Percentiles rank a stretch among this genome's conserved stretches.
phyloP scores from a whole-genome alignment of 2,329 filamentous ascomycete species.

The Pochonia chlamydosporia region DNA sequence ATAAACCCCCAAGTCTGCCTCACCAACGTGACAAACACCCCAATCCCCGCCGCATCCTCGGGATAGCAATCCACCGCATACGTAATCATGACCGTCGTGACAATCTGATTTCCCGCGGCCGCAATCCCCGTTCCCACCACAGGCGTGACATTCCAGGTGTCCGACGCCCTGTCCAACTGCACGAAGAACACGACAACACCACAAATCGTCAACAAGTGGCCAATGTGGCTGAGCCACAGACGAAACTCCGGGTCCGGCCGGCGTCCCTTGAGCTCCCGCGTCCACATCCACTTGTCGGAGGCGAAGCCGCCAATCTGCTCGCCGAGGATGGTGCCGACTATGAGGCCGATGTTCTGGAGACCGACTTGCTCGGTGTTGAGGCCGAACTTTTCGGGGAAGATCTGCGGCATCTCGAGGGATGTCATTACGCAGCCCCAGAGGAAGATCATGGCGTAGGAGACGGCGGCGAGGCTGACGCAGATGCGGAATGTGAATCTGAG shows the following conservation, averaged over 20 bases:
- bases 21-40: slow-evolving; percentile 53
- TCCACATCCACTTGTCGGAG: slow-evolving; percentile 48
- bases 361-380: slow-evolving; percentile 53
- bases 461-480: slow-evolving; percentile 29
- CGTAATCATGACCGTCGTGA: slow-evolving; percentile 54
- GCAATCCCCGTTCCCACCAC: slow-evolving; percentile 46
- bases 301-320: slow-evolving; percentile 51
- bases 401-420: slow-evolving; percentile 54
- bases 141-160: slow-evolving; percentile 50
- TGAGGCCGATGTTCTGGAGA: slow-evolving; percentile 50
- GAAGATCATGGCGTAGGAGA: slow-evolving; percentile 52
- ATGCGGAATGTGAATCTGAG: slow-evolving; percentile 2
- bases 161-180: slow-evolving; percentile 36
- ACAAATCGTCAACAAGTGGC: slow-evolving; percentile 41
- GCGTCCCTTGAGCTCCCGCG: slow-evolving; percentile 24
- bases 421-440: slow-evolving; percentile 30
- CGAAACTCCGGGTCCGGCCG: slow-evolving; percentile 42
- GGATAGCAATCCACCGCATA: slow-evolving; percentile 54
- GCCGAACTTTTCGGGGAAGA: slow-evolving; percentile 48
- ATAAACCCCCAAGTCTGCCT: slow-evolving; percentile 49
- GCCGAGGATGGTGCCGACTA: slow-evolving; percentile 51
- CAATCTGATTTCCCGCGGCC: slow-evolving; percentile 52
- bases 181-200: slow-evolving; percentile 51
- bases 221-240: slow-evolving; percentile 51
- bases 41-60: slow-evolving; percentile 45